Evolutionary conservation across 2,329 filamentous ascomycete species (phyloP).

Genomic region (Botrytis squamosa): DNA sequence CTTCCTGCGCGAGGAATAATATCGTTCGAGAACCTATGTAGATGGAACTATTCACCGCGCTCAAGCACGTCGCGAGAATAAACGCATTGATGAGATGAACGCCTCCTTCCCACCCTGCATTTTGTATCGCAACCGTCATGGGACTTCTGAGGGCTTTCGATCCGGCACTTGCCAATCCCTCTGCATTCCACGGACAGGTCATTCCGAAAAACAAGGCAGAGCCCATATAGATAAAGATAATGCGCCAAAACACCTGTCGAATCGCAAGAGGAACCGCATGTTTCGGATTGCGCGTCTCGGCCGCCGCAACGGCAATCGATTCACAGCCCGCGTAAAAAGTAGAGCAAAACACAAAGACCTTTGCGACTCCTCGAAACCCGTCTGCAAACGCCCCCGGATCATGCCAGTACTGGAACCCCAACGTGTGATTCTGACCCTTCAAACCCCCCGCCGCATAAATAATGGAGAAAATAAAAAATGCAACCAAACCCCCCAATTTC

Average conservation of each 20-base stretch:
- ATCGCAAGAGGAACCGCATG: conserved; percentile 58
- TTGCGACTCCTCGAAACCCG: conserved; percentile 64
- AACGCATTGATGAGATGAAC: conserved; percentile 77
- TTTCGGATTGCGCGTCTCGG: conserved; percentile 50
- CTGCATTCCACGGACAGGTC: conserved; percentile 67
- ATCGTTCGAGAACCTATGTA: conserved; percentile 76
- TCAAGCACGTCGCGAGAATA: conserved; percentile 70
- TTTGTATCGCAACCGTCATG: conserved; percentile 72
- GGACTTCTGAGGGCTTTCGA: conserved; percentile 67
- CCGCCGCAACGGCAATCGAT: conserved; percentile 55
- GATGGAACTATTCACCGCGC: conserved; percentile 71
- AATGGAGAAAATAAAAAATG: conserved; percentile 73
- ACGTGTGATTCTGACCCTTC: conserved; percentile 51
- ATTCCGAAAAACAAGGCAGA: conserved; percentile 73
- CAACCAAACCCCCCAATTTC: conserved; percentile 67
- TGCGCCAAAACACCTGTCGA: conserved; percentile 93
- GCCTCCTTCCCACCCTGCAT: conserved; percentile 69
- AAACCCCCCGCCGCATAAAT: conserved; percentile 69
- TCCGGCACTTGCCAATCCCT: conserved; percentile 58
- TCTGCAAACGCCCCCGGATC: conserved; percentile 67
- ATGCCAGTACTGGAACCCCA: conserved; percentile 72
- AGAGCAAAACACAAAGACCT: conserved; percentile 67
- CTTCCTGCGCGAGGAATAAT: conserved; percentile 71
- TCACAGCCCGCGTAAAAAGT: conserved; percentile 71
- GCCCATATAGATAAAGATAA: conserved; percentile 80